Conservation (phyloP, 768 basidiomycete species). For the Lactarius sanguifluus region DNA sequence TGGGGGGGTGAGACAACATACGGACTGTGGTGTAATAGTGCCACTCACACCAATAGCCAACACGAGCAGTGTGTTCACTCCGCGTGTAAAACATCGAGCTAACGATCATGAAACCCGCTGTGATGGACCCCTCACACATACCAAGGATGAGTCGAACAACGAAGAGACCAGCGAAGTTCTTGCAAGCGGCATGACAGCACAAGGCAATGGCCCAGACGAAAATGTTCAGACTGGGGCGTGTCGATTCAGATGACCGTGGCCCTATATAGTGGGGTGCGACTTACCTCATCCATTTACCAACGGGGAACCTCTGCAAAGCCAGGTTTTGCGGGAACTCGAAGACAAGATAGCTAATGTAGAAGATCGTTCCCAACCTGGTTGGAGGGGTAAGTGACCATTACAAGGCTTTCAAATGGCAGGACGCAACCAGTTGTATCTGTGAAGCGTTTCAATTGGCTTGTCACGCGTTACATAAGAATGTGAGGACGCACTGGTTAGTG, state of each 20-base stretch:
- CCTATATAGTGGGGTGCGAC: constrained; percentile 15
- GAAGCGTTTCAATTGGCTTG: background rate
- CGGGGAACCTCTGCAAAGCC: constrained; percentile 68
- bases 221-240: constrained; percentile 54
- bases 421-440: constrained; percentile 63
- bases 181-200: constrained; percentile 66
- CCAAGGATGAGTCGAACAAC: constrained; percentile 65
- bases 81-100: constrained; percentile 79
- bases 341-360: constrained; percentile 66
- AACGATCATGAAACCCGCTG: constrained; percentile 76
- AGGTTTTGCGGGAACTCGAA: constrained; percentile 79
- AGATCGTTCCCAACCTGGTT: constrained; percentile 69
- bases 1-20: constrained; percentile 3
- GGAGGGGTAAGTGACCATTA: background rate
- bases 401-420: background rate
- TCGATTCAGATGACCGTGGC: background rate
- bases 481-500: constrained; percentile 55
- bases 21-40: background rate
- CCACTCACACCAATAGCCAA: constrained; percentile 75
- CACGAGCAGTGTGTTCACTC: constrained; percentile 62
- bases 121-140: constrained; percentile 69
- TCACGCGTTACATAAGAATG: background rate
- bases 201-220: constrained; percentile 63
- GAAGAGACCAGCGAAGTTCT: constrained; percentile 63
- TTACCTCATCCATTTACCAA: constrained; percentile 81